Conservation (phyloP, 257 asterid genomes). For the Plantago major region DNA sequence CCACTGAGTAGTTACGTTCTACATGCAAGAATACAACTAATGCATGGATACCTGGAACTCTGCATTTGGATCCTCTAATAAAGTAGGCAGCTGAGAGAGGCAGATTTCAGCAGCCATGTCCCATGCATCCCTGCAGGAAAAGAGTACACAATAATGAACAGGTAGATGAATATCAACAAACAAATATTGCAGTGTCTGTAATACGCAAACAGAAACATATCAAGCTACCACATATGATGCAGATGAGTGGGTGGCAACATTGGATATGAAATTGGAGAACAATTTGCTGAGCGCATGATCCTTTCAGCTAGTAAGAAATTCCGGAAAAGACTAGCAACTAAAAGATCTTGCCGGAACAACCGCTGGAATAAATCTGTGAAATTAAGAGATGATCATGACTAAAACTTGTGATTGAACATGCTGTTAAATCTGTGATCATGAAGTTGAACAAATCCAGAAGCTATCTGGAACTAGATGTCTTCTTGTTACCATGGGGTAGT, state of each 20-base stretch:
- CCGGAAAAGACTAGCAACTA: constrained; percentile 96
- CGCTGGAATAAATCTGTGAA: constrained; percentile 85
- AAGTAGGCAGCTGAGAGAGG: constrained; percentile 92
- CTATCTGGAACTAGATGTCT: constrained; percentile 18
- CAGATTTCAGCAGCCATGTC: constrained; percentile 99
- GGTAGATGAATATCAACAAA: constrained; percentile 19
- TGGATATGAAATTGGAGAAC: constrained; percentile 94
- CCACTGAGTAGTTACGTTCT: background rate
- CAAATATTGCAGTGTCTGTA: background rate
- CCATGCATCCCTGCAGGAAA: constrained; percentile 91
- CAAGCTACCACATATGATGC: constrained; percentile 95
- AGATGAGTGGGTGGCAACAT: constrained; percentile 94
- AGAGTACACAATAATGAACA: constrained; percentile 14
- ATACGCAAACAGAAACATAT: constrained; percentile 1
- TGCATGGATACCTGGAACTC: constrained; percentile 72
- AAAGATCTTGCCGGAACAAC: constrained; percentile 95
- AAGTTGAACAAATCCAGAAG: background rate
- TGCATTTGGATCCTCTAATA: constrained; percentile 86
- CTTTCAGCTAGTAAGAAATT: constrained; percentile 97
- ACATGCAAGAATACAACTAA: constrained; percentile 4
- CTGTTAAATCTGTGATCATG: constrained; percentile 5
- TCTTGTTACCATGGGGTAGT: constrained; percentile 86
- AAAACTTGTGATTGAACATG: constrained; percentile 13
- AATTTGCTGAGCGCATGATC: constrained; percentile 97
- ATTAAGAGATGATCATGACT: constrained; percentile 24